A percentile compares a stretch with the other conserved stretches of the same genome.
Conservation (phyloP, 106 monocot genomes). For the Hemerocallis citrina region DNA sequence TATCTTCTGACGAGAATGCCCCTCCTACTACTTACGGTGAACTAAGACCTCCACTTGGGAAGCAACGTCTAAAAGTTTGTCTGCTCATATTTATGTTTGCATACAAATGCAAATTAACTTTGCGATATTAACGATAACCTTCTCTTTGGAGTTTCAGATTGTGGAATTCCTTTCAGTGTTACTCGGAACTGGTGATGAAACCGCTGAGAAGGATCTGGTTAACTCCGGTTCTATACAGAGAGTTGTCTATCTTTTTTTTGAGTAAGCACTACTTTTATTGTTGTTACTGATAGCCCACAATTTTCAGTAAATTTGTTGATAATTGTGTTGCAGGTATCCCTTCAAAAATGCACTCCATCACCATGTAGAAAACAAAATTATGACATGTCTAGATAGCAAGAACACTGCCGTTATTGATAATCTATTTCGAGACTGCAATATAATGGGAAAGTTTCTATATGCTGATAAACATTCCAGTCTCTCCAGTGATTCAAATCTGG, state of each 20-base stretch:
- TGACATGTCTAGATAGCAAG: conserved; percentile 32
- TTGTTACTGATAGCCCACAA: neutral
- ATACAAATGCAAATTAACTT: too few relatives aligned
- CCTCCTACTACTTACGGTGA: conserved; percentile 47
- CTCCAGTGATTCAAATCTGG: conserved; percentile 24
- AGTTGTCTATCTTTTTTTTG: conserved; percentile 42
- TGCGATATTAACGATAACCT: too few relatives aligned
- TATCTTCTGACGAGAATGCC: conserved; percentile 20
- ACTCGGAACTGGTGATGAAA: conserved; percentile 34
- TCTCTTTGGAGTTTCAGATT: conserved; percentile 24
- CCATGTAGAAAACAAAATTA: conserved; percentile 38
- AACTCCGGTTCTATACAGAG: conserved; percentile 28
- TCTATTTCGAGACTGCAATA: conserved; percentile 32
- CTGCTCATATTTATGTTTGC: neutral
- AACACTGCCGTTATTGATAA: conserved; percentile 28
- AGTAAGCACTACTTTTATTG: conserved; percentile 25
- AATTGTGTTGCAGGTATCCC: conserved; percentile 32
- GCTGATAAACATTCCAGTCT: conserved; percentile 30
- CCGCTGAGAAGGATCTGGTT: conserved; percentile 26
- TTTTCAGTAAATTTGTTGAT: neutral
- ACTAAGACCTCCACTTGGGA: conserved; percentile 45
- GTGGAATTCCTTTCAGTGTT: conserved; percentile 44
- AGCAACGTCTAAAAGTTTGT: conserved; percentile 41
- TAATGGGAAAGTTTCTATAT: conserved; percentile 30
- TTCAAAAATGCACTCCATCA: conserved; percentile 49